Percentiles rank a stretch among this genome's conserved stretches.
Conservation (phyloP, 495 filamentous ascomycete species). For the Apiosordaria backusii region DNA sequence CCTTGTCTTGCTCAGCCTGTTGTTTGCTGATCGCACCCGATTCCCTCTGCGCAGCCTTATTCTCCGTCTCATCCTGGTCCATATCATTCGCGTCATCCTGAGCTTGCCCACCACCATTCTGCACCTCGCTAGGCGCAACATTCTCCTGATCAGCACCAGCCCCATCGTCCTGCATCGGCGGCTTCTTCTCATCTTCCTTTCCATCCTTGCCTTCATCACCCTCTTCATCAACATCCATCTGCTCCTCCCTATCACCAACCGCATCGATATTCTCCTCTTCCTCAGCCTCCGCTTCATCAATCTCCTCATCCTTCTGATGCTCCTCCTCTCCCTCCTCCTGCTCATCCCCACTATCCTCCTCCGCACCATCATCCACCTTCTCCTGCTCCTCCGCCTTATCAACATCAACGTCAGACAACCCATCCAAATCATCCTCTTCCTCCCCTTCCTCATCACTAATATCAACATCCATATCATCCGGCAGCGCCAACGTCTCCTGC, state of each 20-base stretch:
- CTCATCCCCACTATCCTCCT: slow-evolving; percentile 18
- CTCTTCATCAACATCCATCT: slow-evolving; percentile 39
- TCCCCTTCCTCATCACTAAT: slow-evolving; percentile 42
- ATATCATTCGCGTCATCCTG: slow-evolving; percentile 48
- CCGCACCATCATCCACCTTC: slow-evolving; percentile 20
- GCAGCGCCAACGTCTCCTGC: slow-evolving; percentile 54
- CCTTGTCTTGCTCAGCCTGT: slow-evolving; percentile 47
- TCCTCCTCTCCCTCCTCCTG: slow-evolving; percentile 28
- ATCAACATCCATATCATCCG: slow-evolving; percentile 73
- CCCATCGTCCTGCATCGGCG: slow-evolving; percentile 42
- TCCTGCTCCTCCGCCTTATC: slow-evolving; percentile 34
- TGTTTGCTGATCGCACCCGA: slow-evolving; percentile 49
- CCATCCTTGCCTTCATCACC: slow-evolving; percentile 33
- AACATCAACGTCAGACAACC: slow-evolving; percentile 50
- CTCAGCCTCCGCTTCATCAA: slow-evolving; percentile 28
- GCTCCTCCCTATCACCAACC: slow-evolving; percentile 32
- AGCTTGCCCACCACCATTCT: slow-evolving; percentile 54
- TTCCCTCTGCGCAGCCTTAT: slow-evolving; percentile 45
- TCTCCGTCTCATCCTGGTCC: slow-evolving; percentile 40
- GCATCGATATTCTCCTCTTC: slow-evolving; percentile 32
- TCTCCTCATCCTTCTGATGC: slow-evolving; percentile 47
- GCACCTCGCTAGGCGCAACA: slow-evolving; percentile 62
- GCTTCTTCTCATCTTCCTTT: slow-evolving; percentile 33
- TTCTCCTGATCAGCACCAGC: slow-evolving; percentile 58
- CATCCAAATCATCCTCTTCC: slow-evolving; percentile 55